Evolutionary conservation across 345 rosid genomes (phyloP).

Genomic region (Eucalyptus caleyi): DNA sequence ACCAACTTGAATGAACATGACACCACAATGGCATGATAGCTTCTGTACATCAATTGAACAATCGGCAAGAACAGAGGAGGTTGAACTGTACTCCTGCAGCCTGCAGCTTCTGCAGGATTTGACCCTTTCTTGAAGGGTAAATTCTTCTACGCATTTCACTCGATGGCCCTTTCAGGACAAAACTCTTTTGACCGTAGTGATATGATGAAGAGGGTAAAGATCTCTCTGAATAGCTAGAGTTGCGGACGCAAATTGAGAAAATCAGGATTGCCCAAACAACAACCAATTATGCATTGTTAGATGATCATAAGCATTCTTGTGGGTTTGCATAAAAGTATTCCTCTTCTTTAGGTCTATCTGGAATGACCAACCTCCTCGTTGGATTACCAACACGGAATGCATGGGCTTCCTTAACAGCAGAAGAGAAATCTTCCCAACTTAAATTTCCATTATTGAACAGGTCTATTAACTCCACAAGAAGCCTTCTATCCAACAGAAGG

Average conservation of each 20-base stretch:
- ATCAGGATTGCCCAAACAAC: neutral
- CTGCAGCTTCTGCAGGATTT: neutral
- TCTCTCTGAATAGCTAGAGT: neutral
- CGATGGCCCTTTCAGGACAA: neutral
- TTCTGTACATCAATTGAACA: slow-evolving; percentile 26
- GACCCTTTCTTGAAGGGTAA: neutral
- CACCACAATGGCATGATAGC: slow-evolving; percentile 25
- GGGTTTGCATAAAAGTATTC: slow-evolving; percentile 95
- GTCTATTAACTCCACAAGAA: slow-evolving; percentile 78
- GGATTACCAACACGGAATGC: slow-evolving; percentile 64
- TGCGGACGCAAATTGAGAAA: neutral
- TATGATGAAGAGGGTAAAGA: neutral
- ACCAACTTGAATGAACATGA: slow-evolving; percentile 1
- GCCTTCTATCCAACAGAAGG: slow-evolving; percentile 57
- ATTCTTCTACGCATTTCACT: neutral
- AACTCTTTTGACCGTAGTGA: neutral
- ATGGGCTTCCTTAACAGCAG: slow-evolving; percentile 66
- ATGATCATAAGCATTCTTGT: slow-evolving; percentile 62
- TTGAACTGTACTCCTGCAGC: neutral
- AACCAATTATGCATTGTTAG: neutral
- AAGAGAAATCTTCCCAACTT: slow-evolving; percentile 77
- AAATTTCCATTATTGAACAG: slow-evolving; percentile 42
- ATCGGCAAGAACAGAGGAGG: slow-evolving; percentile 12
- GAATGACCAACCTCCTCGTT: slow-evolving; percentile 45
- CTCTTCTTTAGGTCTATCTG: slow-evolving; percentile 84